Evolutionary conservation across 495 filamentous ascomycete genomes (phyloP), one percentile per base, ranked within the genome.

Genomic region (Tetracladium marchalianum): DNA sequence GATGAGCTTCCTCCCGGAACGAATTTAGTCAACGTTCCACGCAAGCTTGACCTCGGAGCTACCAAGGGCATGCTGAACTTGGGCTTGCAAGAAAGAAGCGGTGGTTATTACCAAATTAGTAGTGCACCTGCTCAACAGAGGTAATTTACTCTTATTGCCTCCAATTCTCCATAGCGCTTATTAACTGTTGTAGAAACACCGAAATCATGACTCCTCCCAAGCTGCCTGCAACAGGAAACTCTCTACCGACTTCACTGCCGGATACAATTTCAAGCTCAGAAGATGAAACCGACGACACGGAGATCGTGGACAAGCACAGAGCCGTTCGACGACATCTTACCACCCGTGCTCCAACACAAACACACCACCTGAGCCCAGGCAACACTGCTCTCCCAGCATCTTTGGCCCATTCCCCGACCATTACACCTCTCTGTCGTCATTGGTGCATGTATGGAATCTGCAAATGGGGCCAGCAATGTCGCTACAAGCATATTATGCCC

Each of bases 1-100:
- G 69, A 71, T 46, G 63, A 72, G 50, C 64, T 75, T 0, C 70
- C 67, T 0, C 57, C 56, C 5, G 63, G 60, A 54, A 44, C 70
- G 11, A 49, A 67, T 12, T 45, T 72, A 15, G 39, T 60, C 15
- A 63, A 61, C 11, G 50, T 65, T 5, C 67, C 67, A 13, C 63
- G 69, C 5, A 50, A 64, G 43, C 54, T 71, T 22, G 47, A 56
- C 0, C 33, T 60, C 2, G 62, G 66, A 45, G 55, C 68, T 41
- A 66, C 63, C 7, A 52, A 58, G 5, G 60, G 60, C 10, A 62
- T 71, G 39, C 43, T 41, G 11, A 66, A 68, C 47, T 52, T 73
- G 1, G 68, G 68, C 13, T 48, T 52, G 31, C 46, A 55, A n/a
- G 15, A 41, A 24, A 58, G 56, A n/a, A 44, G 22, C 22, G 54